Base-by-base conservation (phyloP, 2,329 filamentous ascomycete genomes). In the Pleoardoris graminearum region DNA sequence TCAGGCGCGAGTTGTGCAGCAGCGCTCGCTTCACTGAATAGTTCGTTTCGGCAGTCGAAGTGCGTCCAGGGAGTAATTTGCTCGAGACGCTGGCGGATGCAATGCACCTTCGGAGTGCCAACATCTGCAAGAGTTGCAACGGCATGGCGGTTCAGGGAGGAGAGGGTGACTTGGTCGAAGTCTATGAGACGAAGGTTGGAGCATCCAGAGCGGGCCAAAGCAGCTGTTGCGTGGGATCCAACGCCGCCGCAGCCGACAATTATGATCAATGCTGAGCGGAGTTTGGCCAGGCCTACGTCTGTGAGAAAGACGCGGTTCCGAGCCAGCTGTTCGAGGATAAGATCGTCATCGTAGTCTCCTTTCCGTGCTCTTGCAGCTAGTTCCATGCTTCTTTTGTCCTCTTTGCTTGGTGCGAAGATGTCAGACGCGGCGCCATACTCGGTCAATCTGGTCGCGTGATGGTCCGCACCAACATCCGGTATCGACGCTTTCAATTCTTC, bases 141-240 rank as follows among this genome's bases (percentile, higher is more conserved):
- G 7, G 94, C 91, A 75, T 99, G 94, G n/a, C 94, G 82, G 73
- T 99, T 99, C 49, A 99, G 78, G 3, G 91, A 96, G 58, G 90
- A 96, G 38, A 99, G 80, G 0, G 92, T 96, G 29, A 99, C 93
- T 80, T 99, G 94, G 72, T 99, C 94, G 71, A 99, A 99, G 74
- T 99, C 94, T 61, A 99, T 85, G 32, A 99, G 82, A 1, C 94
- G 87, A 49, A 99, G 81, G 63, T 86, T 87, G n/a, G 88, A 87
- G 37, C 96, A 91, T 27, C 94, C 94, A 0, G 92, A 96, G 25
- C 94, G 87, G 4, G 91, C 88, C 25, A 99, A 84, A 3, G 94
- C 87, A 1, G 92, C 87, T 4, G 88, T 84, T 57, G 90, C 92
- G 77, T 99, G 95, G 6, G 91, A 97, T 39, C 94, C 94, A 4